These are phyloP conservation scores for Apiospora rasikravindrae DNA, from an alignment of 2,329 filamentous ascomycete genomes.

Conservation along the genomic window DNA sequence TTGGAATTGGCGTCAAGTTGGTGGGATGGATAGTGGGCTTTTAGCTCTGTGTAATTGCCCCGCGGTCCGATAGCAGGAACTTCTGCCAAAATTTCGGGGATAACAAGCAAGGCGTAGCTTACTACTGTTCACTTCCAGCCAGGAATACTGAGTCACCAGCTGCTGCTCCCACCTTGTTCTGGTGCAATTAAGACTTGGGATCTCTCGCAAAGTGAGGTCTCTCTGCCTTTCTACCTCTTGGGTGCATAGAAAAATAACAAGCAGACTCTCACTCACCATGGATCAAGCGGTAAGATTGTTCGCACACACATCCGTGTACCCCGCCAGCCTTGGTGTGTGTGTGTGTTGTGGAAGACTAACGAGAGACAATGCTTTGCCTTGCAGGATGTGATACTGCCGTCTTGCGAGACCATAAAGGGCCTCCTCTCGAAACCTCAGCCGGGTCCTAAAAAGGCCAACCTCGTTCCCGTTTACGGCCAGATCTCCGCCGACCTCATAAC, in stretches of 20 bases:
- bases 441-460: constrained; percentile 60
- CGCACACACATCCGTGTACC: neutral
- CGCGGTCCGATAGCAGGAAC: constrained; percentile 20
- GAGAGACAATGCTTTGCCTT: constrained; percentile 20
- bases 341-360: neutral
- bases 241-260: neutral
- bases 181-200: neutral
- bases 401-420: constrained; percentile 52
- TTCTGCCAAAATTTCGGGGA: constrained; percentile 17
- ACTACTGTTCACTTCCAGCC: neutral
- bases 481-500: constrained; percentile 93
- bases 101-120: neutral
- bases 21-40: neutral
- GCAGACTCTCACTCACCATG: constrained; percentile 15
- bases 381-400: constrained; percentile 49
- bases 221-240: neutral
- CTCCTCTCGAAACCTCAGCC: constrained; percentile 45
- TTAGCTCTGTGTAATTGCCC: neutral
- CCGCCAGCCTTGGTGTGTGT: constrained; percentile 4
- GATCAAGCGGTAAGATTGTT: constrained; percentile 22
- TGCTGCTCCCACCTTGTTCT: neutral
- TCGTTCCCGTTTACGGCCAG: constrained; percentile 82
- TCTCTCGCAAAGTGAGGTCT: neutral
- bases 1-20: neutral
- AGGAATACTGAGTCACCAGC: neutral